phyloP scores from a whole-genome alignment of 345 rosid genomes.

The Sisymbrium irio region DNA sequence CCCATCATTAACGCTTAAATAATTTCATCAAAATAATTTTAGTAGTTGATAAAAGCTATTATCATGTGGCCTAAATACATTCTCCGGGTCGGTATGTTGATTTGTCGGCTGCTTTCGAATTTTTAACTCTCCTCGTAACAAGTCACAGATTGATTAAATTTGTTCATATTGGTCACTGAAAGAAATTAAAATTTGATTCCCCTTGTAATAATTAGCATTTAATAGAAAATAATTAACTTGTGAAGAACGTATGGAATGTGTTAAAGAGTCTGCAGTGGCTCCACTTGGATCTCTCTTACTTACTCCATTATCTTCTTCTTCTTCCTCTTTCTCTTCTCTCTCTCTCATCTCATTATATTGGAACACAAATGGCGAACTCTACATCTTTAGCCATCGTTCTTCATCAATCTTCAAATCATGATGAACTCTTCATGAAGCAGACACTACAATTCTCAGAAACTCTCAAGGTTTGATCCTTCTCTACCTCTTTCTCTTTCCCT shows the following conservation, averaged over 20 bases:
- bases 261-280: conserved; percentile 15
- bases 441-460: conserved; percentile 64
- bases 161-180: not conserved
- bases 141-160: not conserved
- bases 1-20: conserved; percentile 5
- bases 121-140: not conserved
- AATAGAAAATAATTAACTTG: conserved; percentile 11
- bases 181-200: not conserved
- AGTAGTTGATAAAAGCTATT: conserved; percentile 7
- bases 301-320: conserved; percentile 24
- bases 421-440: conserved; percentile 72
- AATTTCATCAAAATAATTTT: not conserved
- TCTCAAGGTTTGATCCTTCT: conserved; percentile 51
- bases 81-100: conserved; percentile 19
- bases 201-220: not conserved
- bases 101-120: conserved; percentile 3
- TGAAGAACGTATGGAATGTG: conserved; percentile 27
- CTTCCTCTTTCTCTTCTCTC: conserved; percentile 7
- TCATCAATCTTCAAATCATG: conserved; percentile 50
- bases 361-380: conserved; percentile 36
- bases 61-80: conserved; percentile 9
- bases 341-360: conserved; percentile 3
- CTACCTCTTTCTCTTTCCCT: not conserved
- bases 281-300: conserved; percentile 30
- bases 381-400: conserved; percentile 43